Evolutionary conservation across 2,329 filamentous ascomycete species (phyloP).

Genomic region (Cladophialophora carrionii): DNA sequence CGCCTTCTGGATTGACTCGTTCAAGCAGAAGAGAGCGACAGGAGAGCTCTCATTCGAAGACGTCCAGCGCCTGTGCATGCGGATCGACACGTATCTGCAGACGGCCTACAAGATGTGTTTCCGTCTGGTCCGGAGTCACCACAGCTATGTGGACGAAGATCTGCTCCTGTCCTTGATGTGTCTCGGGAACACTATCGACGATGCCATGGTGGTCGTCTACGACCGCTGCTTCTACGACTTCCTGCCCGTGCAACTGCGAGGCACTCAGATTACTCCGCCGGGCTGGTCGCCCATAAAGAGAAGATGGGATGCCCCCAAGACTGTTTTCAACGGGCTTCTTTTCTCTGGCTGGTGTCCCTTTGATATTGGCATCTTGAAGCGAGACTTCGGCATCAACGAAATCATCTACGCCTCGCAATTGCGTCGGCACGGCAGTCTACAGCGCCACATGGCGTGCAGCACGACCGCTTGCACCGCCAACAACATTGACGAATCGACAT

Average conservation of each 20-base stretch:
- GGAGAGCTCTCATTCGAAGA: background rate
- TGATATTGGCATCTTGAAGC: constrained; percentile 7
- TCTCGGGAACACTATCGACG: background rate
- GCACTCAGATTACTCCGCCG: background rate
- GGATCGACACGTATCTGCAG: background rate
- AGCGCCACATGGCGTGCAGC: background rate
- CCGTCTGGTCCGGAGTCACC: background rate
- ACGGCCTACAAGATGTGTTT: background rate
- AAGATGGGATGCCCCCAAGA: background rate
- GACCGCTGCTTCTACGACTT: background rate
- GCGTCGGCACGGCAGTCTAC: constrained; percentile 2
- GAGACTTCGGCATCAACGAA: constrained; percentile 7
- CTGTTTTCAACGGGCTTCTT: background rate
- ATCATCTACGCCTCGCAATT: constrained; percentile 6
- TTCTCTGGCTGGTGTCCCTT: constrained; percentile 4
- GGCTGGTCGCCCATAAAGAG: background rate
- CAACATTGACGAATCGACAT: background rate
- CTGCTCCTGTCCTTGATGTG: background rate
- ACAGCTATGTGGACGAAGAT: background rate
- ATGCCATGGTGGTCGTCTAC: background rate
- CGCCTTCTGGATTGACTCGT: background rate
- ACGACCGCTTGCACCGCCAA: background rate
- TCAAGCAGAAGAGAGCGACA: background rate
- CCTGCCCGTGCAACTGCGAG: background rate
- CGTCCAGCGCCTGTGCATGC: background rate